Evolutionary conservation across 2,329 filamentous ascomycete genomes (phyloP), one percentile per base, ranked within the genome.

Genomic region (Monilinia polystroma): DNA sequence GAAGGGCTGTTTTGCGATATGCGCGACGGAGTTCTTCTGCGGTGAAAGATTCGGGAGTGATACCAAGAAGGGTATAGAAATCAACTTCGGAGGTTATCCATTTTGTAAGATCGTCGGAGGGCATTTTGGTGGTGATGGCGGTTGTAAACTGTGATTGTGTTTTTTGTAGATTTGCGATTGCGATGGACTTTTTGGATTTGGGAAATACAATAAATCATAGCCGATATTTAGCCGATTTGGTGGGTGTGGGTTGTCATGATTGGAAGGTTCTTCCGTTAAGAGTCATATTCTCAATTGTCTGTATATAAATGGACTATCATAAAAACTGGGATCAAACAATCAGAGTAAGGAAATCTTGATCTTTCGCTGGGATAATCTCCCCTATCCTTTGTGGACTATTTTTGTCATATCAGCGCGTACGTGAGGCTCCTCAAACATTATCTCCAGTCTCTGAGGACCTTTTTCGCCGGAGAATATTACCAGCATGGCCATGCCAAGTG

Each of bases 1-100:
- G 92, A n/a, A 97, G 82, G 4, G 92, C 92, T 41, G 89, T 88
- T 73, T 91, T 91, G 68, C 92, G 87, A 82, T 94, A 97, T 55
- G 92, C 92, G 72, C 75, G 74, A 43, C 74, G 73, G 8, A 75
- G 68, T 68, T 75, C 74, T 8, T 74, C 73, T 49, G 68, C 68
- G 0, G 71, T 70, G 67, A 67, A 73, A 23, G 69, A 68, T 62
- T 73, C 71, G 65, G 73, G 69, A 3, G 69, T 69, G 14, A 76
- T 66, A n/a, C 74, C 74, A 8, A 76, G 71, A 3, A 76, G 71
- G 16, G 72, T 66, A 63, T 76, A 77, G 68, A 77, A 77, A 54
- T 77, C 76, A 10, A 75, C 70, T 26, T 75, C 74, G 66, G 73
- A 75, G 54, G 73, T 73, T 8, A 71, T 69, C 72, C 75, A 76